These are phyloP conservation scores for Penicillium salamii DNA, from an alignment of 495 filamentous ascomycete genomes.

Conservation along the genomic window DNA sequence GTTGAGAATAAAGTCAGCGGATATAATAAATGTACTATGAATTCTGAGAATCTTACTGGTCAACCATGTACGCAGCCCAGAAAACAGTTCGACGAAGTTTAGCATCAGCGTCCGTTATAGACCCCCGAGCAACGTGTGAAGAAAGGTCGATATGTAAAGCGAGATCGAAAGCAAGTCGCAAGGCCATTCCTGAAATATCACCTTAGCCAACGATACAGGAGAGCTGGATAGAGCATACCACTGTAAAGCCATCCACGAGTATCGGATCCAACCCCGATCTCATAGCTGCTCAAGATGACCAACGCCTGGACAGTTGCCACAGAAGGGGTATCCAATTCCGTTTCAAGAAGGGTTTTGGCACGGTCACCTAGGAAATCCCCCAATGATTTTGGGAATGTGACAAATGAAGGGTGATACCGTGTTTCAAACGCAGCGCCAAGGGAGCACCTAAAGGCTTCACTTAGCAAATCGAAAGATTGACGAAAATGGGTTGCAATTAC, in stretches of 20 bases:
- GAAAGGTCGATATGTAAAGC: conserved; percentile 35
- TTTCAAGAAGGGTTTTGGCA: conserved; percentile 29
- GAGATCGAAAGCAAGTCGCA: conserved; percentile 34
- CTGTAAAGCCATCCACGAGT: conserved; percentile 38
- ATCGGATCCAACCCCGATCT: conserved; percentile 25
- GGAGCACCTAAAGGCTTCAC: conserved; percentile 21
- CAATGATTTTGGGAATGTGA: conserved; percentile 28
- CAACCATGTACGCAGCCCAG: conserved; percentile 33
- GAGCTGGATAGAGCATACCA: conserved; percentile 17
- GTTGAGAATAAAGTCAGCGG: too few species aligned
- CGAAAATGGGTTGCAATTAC: conserved; percentile 9
- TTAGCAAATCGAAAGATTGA: not conserved
- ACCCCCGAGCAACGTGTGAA: conserved; percentile 21
- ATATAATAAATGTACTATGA: too few species aligned
- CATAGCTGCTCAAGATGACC: conserved; percentile 31
- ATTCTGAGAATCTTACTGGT: conserved; percentile 25
- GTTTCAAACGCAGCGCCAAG: conserved; percentile 29
- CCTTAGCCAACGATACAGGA: not conserved
- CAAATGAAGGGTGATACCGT: conserved; percentile 21
- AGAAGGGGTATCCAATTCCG: conserved; percentile 32
- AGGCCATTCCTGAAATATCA: conserved; percentile 30
- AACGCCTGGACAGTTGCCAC: conserved; percentile 36
- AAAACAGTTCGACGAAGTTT: conserved; percentile 28
- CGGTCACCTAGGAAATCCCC: conserved; percentile 31
- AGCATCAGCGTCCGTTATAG: conserved; percentile 21